Evolutionary conservation across 2,329 filamentous ascomycete genomes (phyloP).

Genomic region (Colletotrichum paranaense): DNA sequence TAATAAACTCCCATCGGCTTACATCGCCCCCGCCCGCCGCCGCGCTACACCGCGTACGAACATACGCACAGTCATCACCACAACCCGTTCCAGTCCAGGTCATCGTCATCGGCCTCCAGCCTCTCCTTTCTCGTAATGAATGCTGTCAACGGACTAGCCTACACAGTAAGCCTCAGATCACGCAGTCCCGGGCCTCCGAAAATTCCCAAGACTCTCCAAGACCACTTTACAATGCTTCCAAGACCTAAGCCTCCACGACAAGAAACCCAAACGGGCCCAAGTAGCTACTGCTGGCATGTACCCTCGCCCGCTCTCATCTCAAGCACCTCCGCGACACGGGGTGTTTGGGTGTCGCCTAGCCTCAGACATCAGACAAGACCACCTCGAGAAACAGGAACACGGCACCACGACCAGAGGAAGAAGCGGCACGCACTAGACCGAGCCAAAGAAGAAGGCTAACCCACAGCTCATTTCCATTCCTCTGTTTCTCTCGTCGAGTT

Average conservation of each 20-base stretch:
- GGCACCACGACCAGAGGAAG: not conserved
- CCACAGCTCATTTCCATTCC: conserved; percentile 14
- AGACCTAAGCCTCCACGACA: not conserved
- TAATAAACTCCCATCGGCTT: not conserved
- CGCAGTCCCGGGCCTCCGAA: conserved; percentile 10
- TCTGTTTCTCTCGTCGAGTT: conserved; percentile 7
- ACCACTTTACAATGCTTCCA: conserved; percentile 13
- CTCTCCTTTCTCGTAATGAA: conserved; percentile 2
- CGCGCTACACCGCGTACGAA: not conserved
- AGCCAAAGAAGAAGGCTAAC: not conserved
- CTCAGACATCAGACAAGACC: conserved; percentile 13
- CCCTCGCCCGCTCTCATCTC: conserved; percentile 3
- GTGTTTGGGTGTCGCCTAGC: conserved; percentile 18
- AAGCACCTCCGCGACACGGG: conserved; percentile 26
- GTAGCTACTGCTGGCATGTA: conserved; percentile 4
- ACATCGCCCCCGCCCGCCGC: not conserved
- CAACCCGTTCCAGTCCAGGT: not conserved
- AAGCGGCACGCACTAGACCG: not conserved
- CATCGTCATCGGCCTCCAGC: conserved; percentile 25
- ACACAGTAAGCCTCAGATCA: not conserved
- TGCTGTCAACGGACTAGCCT: not conserved
- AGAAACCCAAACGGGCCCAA: not conserved
- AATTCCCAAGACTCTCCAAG: conserved; percentile 20
- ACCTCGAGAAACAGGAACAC: conserved; percentile 2
- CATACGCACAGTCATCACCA: not conserved